Conservation (phyloP, 2,329 filamentous ascomycete species). For the Trichoderma afroharzianum region DNA sequence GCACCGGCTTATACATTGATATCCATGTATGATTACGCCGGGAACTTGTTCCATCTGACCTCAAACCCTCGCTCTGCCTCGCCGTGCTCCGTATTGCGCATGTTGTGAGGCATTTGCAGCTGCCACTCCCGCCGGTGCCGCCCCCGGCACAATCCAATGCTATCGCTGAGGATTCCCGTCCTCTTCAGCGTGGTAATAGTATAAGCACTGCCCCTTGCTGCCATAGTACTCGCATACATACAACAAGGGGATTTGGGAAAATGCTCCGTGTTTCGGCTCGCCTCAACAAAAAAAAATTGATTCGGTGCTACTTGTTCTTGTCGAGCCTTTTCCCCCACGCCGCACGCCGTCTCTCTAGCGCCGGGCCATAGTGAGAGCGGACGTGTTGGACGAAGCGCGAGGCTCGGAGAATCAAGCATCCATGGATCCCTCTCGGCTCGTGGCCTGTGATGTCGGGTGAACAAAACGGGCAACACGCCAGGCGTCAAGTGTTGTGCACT, state of each 20-base stretch:
- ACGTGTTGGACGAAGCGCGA: neutral
- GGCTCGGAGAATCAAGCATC: neutral
- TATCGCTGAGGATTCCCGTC: conserved; percentile 1
- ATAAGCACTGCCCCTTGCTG: neutral
- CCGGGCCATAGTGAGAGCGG: neutral
- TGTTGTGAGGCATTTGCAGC: neutral
- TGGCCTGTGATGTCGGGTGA: neutral
- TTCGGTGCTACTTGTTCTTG: neutral
- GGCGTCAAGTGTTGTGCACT: neutral
- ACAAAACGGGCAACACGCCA: neutral
- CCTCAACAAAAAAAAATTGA: conserved; percentile 13
- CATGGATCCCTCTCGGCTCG: neutral
- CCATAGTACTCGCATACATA: neutral
- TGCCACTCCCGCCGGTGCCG: neutral
- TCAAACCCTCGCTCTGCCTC: neutral
- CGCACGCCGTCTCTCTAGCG: neutral
- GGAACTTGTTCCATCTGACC: neutral
- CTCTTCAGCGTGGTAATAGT: neutral
- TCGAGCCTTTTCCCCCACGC: conserved; percentile 9
- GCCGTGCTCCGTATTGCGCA: neutral
- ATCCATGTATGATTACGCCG: neutral
- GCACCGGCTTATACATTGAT: neutral
- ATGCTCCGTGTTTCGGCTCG: conserved; percentile 12
- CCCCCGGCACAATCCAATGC: neutral
- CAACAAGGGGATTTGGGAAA: neutral